phyloP scores from a whole-genome alignment of 2,329 filamentous ascomycete genomes.

The Fusarium sp. region DNA sequence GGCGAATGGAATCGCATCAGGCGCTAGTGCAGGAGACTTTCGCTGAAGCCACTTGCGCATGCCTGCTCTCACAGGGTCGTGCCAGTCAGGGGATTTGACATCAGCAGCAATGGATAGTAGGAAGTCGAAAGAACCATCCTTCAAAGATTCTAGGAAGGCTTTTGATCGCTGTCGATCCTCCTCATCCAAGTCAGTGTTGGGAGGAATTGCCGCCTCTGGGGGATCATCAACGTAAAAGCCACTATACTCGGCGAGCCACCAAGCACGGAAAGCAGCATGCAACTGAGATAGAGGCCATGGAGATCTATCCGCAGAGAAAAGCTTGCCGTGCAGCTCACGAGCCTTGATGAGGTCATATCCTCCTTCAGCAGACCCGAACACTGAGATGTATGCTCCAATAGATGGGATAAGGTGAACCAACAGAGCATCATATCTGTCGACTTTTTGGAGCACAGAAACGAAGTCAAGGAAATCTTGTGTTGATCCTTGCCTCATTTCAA shows the following conservation, averaged over 20 bases:
- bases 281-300: slow-evolving; percentile 80
- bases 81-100: slow-evolving; percentile 83
- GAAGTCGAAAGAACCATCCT: slow-evolving; percentile 93
- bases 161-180: slow-evolving; percentile 79
- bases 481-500: slow-evolving; percentile 79
- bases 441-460: slow-evolving; percentile 72
- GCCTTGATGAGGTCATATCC: slow-evolving; percentile 75
- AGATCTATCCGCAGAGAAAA: slow-evolving; percentile 75
- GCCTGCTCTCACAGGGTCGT: slow-evolving; percentile 85
- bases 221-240: slow-evolving; percentile 85
- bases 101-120: slow-evolving; percentile 87
- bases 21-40: slow-evolving; percentile 76
- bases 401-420: slow-evolving; percentile 85
- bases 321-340: slow-evolving; percentile 73
- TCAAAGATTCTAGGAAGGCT: slow-evolving; percentile 79
- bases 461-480: slow-evolving; percentile 79
- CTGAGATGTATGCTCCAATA: slow-evolving; percentile 79
- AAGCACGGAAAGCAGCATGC: slow-evolving; percentile 80
- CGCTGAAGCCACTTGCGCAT: slow-evolving; percentile 85
- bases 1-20: slow-evolving; percentile 76
- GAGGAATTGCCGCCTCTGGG: slow-evolving; percentile 64
- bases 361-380: slow-evolving; percentile 82
- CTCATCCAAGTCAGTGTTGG: slow-evolving; percentile 72
- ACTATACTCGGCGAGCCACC: slow-evolving; percentile 95
- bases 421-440: slow-evolving; percentile 80